A percentile compares a stretch with the other conserved stretches of the same genome.
Evolutionary conservation across 2,329 filamentous ascomycete species (phyloP).

Genomic region (Diaporthe sp.): DNA sequence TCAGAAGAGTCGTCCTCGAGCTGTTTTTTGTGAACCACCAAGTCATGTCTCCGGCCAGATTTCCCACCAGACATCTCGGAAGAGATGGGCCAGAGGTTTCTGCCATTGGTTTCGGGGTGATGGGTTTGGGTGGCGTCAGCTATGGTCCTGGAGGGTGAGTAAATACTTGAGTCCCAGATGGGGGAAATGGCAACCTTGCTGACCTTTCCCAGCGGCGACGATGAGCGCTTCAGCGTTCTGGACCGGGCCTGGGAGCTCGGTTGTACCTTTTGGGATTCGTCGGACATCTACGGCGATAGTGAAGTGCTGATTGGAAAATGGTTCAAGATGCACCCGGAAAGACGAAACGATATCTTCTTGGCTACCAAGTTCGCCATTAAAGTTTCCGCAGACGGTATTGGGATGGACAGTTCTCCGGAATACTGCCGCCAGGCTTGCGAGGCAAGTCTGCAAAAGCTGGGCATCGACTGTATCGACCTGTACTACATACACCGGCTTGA

Average conservation of each 20-base stretch:
- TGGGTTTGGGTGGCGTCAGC: constrained; percentile 45
- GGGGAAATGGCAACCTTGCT: neutral
- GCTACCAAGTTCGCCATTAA: constrained; percentile 47
- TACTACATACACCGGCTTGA: constrained; percentile 61
- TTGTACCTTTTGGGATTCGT: constrained; percentile 58
- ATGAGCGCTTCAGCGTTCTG: constrained; percentile 45
- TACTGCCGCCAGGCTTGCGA: constrained; percentile 36
- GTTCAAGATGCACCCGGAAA: constrained; percentile 54
- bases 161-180: constrained; percentile 35
- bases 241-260: constrained; percentile 57
- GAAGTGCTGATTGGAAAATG: constrained; percentile 55
- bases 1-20: neutral
- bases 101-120: constrained; percentile 46
- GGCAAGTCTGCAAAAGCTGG: constrained; percentile 53
- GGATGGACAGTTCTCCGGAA: constrained; percentile 9
- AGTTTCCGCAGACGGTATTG: constrained; percentile 36
- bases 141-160: constrained; percentile 38
- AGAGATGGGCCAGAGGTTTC: constrained; percentile 45
- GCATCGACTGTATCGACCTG: constrained; percentile 61
- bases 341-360: constrained; percentile 54
- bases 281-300: constrained; percentile 52
- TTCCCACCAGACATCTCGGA: constrained; percentile 43
- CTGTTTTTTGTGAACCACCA: neutral
- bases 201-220: neutral
- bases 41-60: constrained; percentile 15